A percentile compares a stretch with the other conserved stretches of the same genome.
These are phyloP conservation scores for Dryas octopetala DNA, from an alignment of 306 rosid genomes.

Conservation along the genomic window DNA sequence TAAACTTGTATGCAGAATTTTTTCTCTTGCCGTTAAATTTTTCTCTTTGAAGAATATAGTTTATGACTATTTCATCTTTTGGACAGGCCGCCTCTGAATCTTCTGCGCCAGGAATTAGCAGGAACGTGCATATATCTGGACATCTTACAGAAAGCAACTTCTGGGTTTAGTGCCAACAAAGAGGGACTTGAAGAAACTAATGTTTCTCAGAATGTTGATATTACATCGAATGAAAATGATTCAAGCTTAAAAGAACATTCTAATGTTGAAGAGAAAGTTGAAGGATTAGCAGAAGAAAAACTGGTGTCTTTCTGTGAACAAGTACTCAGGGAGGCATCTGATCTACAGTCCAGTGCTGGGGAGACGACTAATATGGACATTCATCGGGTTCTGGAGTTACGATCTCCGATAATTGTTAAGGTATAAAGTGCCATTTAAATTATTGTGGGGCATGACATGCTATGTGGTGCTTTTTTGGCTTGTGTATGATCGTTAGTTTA, in stretches of 20 bases:
- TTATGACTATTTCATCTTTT: constrained; percentile 30
- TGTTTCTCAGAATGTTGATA: not conserved
- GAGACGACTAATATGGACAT: constrained; percentile 80
- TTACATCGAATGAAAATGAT: not conserved
- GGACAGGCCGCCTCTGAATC: constrained; percentile 95
- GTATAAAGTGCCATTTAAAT: constrained; percentile 35
- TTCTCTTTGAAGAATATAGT: constrained; percentile 17
- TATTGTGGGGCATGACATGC: not conserved
- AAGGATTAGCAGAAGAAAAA: constrained; percentile 83
- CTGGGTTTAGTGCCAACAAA: constrained; percentile 41
- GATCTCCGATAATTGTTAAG: constrained; percentile 89
- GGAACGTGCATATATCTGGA: constrained; percentile 87
- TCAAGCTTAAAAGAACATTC: constrained; percentile 37
- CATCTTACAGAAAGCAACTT: constrained; percentile 79
- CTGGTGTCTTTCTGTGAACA: constrained; percentile 87
- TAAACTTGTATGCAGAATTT: constrained; percentile 3
- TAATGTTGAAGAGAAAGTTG: constrained; percentile 62
- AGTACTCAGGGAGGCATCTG: constrained; percentile 95
- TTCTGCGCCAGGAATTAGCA: constrained; percentile 89
- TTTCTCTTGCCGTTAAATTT: constrained; percentile 21
- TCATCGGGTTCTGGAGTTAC: constrained; percentile 87
- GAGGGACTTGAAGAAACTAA: constrained; percentile 43
- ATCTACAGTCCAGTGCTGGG: constrained; percentile 78
- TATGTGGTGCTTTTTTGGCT: not conserved
- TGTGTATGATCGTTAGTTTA: not conserved